Evolutionary conservation across 352 stramenopile species (phyloP), one percentile per base, ranked within the genome.

Genomic region (Lagenidium sp.): DNA sequence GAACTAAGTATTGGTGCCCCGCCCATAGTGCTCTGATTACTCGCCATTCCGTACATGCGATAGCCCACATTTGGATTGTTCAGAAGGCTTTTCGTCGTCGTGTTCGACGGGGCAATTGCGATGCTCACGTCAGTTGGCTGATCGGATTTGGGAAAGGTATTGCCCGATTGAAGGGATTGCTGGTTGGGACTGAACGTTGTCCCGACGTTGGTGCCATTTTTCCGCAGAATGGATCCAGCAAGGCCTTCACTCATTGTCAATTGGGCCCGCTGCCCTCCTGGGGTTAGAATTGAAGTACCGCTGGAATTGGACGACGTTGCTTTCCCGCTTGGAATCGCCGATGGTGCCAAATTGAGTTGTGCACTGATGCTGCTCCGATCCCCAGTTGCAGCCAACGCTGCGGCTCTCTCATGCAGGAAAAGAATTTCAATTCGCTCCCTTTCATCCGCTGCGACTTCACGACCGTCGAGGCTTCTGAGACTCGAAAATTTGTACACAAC

Each of bases 371-470:
- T 50, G 10, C 19, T 41, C 21, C 36, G n/a, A 22, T 23, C 20
- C 31, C 21, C 15, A 21, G 47, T 57, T 32, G 51, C 50, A 21
- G 51, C 37, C 20, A 55, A 48, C 4, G 63, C 62, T 6, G 51
- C 44, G 16, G 63, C 61, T n/a, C 76, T 65, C 28, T 89, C 76
- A 26, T 89, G 76, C 18, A 70, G 44, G 40, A 93, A 91, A 0
- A 95, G 41, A 0, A 81, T 53, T 3, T 79, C 66, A 15, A 83
- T 65, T 20, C 74, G 65, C 23, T 88, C 71, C n/a, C 78, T 65
- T 41, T 95, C 83, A 21, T 95, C 83, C 1, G 58, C 55, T 6
- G 69, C 74, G 12, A 93, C 60, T 16, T 94, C 81, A 20, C 65
- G 67, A 1, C 69, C 69, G 41, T 95, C 82, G 2, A 95, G 42